A percentile compares a stretch with the other conserved stretches of the same genome.
Conservation (phyloP, 306 rosid species). For the Acacia acuminata region DNA sequence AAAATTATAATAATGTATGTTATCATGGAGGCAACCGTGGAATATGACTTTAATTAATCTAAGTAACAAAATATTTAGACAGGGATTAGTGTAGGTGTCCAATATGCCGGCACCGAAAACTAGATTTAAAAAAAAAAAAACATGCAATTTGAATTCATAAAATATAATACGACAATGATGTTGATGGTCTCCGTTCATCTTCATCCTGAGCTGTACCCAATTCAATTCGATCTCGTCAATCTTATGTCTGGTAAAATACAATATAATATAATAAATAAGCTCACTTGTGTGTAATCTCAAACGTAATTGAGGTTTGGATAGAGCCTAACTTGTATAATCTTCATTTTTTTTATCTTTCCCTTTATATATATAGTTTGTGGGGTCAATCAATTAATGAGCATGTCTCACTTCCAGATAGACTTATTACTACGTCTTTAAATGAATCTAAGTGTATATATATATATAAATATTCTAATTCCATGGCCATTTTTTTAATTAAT, state of each 20-base stretch:
- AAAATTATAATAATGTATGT: not conserved
- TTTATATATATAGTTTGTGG: not conserved
- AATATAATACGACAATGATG: not conserved
- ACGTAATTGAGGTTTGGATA: not conserved
- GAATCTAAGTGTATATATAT: not conserved
- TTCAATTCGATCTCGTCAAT: not conserved
- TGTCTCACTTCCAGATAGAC: not conserved
- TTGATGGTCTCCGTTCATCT: not conserved
- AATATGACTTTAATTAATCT: not conserved
- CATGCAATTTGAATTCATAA: not conserved
- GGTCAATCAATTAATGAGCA: not conserved
- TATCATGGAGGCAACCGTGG: not conserved
- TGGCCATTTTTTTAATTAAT: not conserved
- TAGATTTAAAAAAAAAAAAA: not conserved
- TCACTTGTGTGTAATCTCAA: not conserved
- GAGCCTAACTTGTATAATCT: not conserved
- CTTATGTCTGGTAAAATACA: not conserved
- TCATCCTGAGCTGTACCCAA: not conserved
- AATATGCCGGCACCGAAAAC: slow-evolving; percentile 24
- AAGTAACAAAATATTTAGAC: not conserved
- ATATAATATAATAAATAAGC: not conserved
- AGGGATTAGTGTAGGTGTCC: not conserved
- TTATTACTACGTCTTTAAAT: not conserved
- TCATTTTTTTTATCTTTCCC: not conserved
- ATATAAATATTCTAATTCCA: not conserved